Evolutionary conservation across 805 yeast species (phyloP), one percentile per base, ranked within the genome.

Genomic region (Metschnikowia sp.): DNA sequence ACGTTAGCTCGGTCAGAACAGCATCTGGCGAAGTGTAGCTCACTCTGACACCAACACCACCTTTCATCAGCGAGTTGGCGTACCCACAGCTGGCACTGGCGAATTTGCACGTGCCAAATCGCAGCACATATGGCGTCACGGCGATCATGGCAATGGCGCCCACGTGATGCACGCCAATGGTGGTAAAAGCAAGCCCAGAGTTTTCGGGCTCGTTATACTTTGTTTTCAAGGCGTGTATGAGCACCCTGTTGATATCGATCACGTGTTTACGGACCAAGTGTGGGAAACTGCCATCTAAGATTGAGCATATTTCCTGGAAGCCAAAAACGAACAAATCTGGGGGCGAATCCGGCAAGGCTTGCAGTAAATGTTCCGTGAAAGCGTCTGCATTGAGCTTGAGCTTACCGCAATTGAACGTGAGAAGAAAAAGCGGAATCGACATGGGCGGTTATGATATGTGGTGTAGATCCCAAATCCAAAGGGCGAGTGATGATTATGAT

Each of bases 31-130:
- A 60, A 9, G 50, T 37, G 45, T 69, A 70, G 1, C 52, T 52
- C n/a, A 86, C 56, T 37, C 91, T 67, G 1, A 84, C 42, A 0
- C 84, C 88, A 1, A 78, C 82, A 0, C 82, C 91, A 0, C 96
- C 96, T 62, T 91, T 91, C 57, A 87, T 61, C 45, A 83, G 79
- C 0, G 92, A 81, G 48, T 74, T 69, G 8, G 75, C 71, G 45
- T 70, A 60, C 2, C 97, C 96, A 51, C 82, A 70, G 13, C 79
- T 75, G 15, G 68, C 69, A 10, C 59, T 61, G 2, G 74, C 74
- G 11, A 48, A 55, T 11, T 56, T 51, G 12, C 68, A 44, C 39
- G 57, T 50, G 26, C 57, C 39, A 19, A 71, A 57, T 45, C 63
- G 65, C 68, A 64, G 66, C 15, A 64, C 55, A 52, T 55, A 67